Percentiles rank a stretch among this genome's conserved stretches.
Evolutionary conservation across 768 basidiomycete species (phyloP).

Genomic region (Chalciporus piperatus): DNA sequence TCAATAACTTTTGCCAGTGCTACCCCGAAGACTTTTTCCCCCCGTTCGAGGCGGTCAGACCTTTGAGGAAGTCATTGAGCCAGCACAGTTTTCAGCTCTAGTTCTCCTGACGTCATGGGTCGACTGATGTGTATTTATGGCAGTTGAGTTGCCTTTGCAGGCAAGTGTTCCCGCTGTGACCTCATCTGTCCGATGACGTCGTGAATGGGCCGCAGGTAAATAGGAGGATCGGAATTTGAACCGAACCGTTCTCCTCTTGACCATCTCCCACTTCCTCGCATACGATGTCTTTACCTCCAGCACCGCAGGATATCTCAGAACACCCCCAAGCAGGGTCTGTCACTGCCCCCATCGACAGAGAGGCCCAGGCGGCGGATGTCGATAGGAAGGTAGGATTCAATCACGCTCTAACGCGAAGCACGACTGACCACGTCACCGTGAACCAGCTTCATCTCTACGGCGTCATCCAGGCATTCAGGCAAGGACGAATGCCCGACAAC

Average conservation of each 20-base stretch:
- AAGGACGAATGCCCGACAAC: conserved; percentile 79
- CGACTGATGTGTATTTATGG: no score
- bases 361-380: conserved; percentile 66
- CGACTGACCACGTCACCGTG: background rate
- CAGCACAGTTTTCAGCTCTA: no score
- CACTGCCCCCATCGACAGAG: conserved; percentile 61
- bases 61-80: no score
- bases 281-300: conserved; percentile 65
- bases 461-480: conserved; percentile 75
- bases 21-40: no score
- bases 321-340: conserved; percentile 60
- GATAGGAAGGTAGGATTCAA: conserved; percentile 59
- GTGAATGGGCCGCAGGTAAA: background rate
- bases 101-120: no score
- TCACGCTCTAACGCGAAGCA: background rate
- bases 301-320: conserved; percentile 58
- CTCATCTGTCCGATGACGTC: conserved; percentile 14
- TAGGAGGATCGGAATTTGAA: conserved; percentile 12
- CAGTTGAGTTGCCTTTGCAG: no score
- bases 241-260: background rate
- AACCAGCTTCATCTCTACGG: conserved; percentile 71
- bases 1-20: background rate
- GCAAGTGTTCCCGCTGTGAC: no score
- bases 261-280: background rate
- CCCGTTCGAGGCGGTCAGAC: no score